These are phyloP conservation scores for Kwoniella sp. DNA, from an alignment of 768 basidiomycete species.

Conservation along the genomic window DNA sequence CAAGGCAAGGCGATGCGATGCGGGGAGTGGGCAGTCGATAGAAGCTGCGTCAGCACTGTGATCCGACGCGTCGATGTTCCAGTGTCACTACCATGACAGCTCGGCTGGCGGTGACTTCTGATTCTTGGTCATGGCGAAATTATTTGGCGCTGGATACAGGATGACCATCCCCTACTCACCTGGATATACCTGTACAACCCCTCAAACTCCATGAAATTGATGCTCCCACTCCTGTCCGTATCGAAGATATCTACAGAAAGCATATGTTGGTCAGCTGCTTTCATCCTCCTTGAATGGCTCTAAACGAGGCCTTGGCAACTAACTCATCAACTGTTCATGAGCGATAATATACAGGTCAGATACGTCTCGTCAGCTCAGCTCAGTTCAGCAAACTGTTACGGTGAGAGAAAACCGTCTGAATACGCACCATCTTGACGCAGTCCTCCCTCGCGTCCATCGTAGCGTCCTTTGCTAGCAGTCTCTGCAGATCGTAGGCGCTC, in stretches of 20 bases:
- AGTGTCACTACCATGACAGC: too few relatives aligned
- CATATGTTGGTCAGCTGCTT: slow-evolving; percentile 9
- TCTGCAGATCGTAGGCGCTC: slow-evolving; percentile 49
- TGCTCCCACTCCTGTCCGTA: slow-evolving; percentile 53
- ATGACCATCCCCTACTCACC: slow-evolving; percentile 25
- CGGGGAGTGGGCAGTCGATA: neutral
- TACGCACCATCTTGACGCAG: slow-evolving; percentile 56
- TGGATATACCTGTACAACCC: slow-evolving; percentile 55
- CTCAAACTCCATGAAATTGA: slow-evolving; percentile 56
- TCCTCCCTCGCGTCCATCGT: slow-evolving; percentile 56
- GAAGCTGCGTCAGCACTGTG: too few relatives aligned
- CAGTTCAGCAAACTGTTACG: neutral
- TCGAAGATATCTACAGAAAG: slow-evolving; percentile 54
- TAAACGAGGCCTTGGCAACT: neutral
- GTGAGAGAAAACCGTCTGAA: neutral
- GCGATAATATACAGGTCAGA: neutral
- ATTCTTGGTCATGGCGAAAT: too few relatives aligned
- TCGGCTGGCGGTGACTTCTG: too few relatives aligned
- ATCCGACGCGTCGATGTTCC: too few relatives aligned
- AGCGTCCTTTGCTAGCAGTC: slow-evolving; percentile 51
- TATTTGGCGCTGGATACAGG: too few relatives aligned
- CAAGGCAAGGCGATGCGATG: neutral
- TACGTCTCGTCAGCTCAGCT: neutral
- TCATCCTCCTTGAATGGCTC: neutral
- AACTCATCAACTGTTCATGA: slow-evolving; percentile 45